Evolutionary conservation across 176 grass and related monocot genomes (phyloP).

Genomic region (Elaeis guineensis): DNA sequence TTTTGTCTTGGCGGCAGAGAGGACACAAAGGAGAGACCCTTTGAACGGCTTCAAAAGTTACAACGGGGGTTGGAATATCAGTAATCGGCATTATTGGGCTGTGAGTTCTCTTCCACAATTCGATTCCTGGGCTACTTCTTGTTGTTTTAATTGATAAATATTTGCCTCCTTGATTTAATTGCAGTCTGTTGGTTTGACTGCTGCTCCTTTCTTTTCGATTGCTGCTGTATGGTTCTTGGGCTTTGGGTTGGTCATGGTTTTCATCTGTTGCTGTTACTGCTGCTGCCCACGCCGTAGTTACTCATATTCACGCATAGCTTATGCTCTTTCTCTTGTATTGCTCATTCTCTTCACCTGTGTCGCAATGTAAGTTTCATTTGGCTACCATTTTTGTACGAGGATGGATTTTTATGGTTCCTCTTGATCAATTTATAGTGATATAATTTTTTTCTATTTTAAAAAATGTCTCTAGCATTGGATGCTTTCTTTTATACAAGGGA

Average conservation of each 20-base stretch:
- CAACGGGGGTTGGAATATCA: conserved; percentile 91
- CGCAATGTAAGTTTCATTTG: conserved; percentile 57
- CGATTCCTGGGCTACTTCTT: neutral
- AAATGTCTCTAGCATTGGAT: conserved; percentile 45
- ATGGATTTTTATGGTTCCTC: no score
- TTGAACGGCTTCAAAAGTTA: conserved; percentile 53
- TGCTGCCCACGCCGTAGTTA: conserved; percentile 45
- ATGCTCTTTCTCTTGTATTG: conserved; percentile 64
- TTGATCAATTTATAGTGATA: neutral
- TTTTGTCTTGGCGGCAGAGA: conserved; percentile 49
- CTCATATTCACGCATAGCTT: conserved; percentile 57
- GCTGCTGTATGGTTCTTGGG: conserved; percentile 44
- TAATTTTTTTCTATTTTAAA: neutral
- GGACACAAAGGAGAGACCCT: conserved; percentile 71
- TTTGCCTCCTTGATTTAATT: neutral
- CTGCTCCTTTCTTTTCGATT: conserved; percentile 48
- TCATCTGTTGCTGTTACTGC: conserved; percentile 56
- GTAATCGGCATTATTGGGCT: conserved; percentile 58
- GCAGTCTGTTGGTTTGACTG: conserved; percentile 79
- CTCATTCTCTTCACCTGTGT: conserved; percentile 75
- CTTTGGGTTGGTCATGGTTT: conserved; percentile 60
- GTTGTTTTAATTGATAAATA: neutral
- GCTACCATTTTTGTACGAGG: no score
- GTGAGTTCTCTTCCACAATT: conserved; percentile 32
- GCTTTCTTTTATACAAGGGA: conserved; percentile 52